Evolutionary conservation across 2,329 filamentous ascomycete species (phyloP), one percentile per base, ranked within the genome.

Genomic region (Mariannaea sp.): DNA sequence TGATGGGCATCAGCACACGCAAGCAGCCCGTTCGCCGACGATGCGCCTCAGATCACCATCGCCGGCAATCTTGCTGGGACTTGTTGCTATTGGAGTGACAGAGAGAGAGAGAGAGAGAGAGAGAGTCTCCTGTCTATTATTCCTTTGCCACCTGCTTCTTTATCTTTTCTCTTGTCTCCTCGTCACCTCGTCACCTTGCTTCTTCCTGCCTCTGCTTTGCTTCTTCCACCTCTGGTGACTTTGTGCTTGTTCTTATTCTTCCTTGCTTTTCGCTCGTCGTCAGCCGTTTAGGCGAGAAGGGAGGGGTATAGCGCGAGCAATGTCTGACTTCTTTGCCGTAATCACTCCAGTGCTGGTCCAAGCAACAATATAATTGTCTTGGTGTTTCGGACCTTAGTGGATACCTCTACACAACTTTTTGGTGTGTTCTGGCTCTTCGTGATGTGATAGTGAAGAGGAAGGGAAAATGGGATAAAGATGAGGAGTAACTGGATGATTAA

Each of bases 1-100:
- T 49, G 26, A 27, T 54, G 30, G 39, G 39, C 45, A 49, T 39
- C 35, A 49, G 40, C n/a, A n/a, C n/a, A n/a, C n/a, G n/a, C 45
- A 35, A 54, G 44, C 44, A 53, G 38, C 45, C 39, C 39, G 26
- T 44, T 50, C 52, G 52, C 41, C 52, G 52, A 55, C 47, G 52
- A 49, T 47, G 52, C 42, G 19, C 29, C 20, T 55, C 47, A 55
- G 42, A 55, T 46, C 29, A 51, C 47, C 52, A 55, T 55, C 43
- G 36, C 52, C 47, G 42, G 47, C 41, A 35, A 32, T n/a, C 16
- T 35, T 33, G 22, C 22, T 33, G 46, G 40, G 43, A 9, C 33
- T n/a, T 33, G 32, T 40, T 29, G 12, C 19, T 24, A 13, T 10
- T 48, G 30, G 17, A 26, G 30, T 20, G 22, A 19, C 6, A n/a